Evolutionary conservation across 1,284 basidiomycete species (phyloP), one percentile per base, ranked within the genome.

Genomic region (Rhodofomes roseus): DNA sequence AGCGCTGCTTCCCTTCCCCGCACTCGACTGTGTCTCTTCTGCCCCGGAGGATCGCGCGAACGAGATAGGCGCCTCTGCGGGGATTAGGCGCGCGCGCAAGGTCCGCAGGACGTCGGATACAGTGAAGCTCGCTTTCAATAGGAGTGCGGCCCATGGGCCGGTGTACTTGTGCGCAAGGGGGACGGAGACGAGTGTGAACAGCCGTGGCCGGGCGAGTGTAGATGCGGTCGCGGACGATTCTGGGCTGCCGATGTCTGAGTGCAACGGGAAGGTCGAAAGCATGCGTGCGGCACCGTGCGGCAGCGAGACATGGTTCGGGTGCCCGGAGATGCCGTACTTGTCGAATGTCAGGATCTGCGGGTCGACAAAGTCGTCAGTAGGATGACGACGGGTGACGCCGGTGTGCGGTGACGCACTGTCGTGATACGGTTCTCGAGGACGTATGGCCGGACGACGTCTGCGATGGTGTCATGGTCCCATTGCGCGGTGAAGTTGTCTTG

Each of bases 311-410:
- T 99, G 96, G 73, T 99, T 99, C 0, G 92, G 89, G 70, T 99
- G 96, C 0, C 78, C 80, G 8, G 95, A 95, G 4, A 99, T 79
- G 1, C 97, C 96, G 3, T 71, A 65, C 0, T 74, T 63, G 75
- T 99, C 96, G 68, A 99, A 99, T 0, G 96, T 98, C 59, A 99
- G 77, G 57, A 99, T 86, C 92, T 96, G 68, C 6, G 52, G 25
- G 53, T 56, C 53, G 54, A 36, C 53, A 34, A 22, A 41, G 37
- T 27, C 31, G n/a, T 31, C 31, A 34, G 31, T 4, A 55, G 46
- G 52, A 55, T 40, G 39, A 16, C n/a, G 56, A 36, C 31, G 58
- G 25, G 43, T 16, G 27, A 27, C 20, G 36, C 34, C 22, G 25
- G 23, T 18, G 18, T 23, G n/a, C 31, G 31, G 11, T 36, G 59